Evolutionary conservation across 2,329 filamentous ascomycete species (phyloP).

Genomic region (Alternaria ethzedia): DNA sequence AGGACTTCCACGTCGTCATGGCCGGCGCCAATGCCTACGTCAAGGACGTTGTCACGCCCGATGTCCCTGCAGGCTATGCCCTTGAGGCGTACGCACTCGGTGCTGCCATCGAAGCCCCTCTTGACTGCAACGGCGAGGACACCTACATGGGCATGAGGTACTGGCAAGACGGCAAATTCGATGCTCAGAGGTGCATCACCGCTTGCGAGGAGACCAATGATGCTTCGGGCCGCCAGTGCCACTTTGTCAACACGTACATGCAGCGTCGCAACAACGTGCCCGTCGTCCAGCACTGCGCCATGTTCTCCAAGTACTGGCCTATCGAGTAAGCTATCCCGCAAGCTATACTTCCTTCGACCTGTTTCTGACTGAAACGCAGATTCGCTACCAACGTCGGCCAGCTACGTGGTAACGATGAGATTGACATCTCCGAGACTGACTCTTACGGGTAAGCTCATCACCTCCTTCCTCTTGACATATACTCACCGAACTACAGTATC

Average conservation of each 20-base stretch:
- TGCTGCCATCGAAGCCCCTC: conserved; percentile 38
- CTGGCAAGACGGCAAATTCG: conserved; percentile 36
- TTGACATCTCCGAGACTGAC: conserved; percentile 3
- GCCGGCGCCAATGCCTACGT: conserved; percentile 30
- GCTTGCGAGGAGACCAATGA: conserved; percentile 27
- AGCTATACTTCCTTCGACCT: background rate
- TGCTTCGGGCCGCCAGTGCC: conserved; percentile 23
- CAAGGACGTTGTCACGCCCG: conserved; percentile 1
- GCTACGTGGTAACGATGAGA: background rate
- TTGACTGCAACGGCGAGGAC: conserved; percentile 35
- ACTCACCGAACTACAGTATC: background rate
- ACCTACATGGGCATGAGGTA: conserved; percentile 29
- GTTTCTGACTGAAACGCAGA: background rate
- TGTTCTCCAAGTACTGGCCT: conserved; percentile 15
- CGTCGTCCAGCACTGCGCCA: conserved; percentile 35
- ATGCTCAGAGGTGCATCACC: conserved; percentile 39
- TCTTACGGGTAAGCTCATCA: conserved; percentile 1
- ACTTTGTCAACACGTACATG: conserved; percentile 45
- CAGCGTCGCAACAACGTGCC: conserved; percentile 30
- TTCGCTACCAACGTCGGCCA: conserved; percentile 15
- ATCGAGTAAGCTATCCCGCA: background rate
- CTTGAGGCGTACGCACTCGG: conserved; percentile 19
- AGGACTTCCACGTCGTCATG: conserved; percentile 25
- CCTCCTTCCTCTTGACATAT: background rate
- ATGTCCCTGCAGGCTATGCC: background rate